A percentile compares a stretch with the other conserved stretches of the same genome.
Evolutionary conservation across 352 stramenopile species (phyloP).

Genomic region (Pythium oligandrum): DNA sequence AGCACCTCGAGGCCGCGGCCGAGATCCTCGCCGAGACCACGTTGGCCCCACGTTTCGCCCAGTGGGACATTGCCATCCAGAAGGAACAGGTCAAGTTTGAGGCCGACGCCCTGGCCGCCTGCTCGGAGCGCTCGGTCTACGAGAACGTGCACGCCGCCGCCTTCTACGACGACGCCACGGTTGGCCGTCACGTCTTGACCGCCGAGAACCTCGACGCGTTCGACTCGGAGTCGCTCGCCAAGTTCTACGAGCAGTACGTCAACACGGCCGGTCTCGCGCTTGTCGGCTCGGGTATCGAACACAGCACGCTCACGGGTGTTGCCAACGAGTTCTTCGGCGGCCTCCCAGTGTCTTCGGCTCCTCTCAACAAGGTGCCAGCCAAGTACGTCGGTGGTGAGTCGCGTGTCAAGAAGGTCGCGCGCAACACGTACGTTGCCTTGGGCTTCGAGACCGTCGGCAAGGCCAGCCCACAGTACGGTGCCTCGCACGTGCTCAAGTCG

Average conservation of each 20-base stretch:
- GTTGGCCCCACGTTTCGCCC: conserved; percentile 65
- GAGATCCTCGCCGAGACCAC: conserved; percentile 80
- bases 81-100: conserved; percentile 65
- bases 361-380: conserved; percentile 22
- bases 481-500: conserved; percentile 63
- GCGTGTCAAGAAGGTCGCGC: conserved; percentile 54
- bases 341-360: conserved; percentile 22
- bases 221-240: conserved; percentile 36
- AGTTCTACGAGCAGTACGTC: conserved; percentile 68
- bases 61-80: conserved; percentile 73
- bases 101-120: conserved; percentile 30
- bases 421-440: conserved; percentile 72
- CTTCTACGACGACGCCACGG: conserved; percentile 76
- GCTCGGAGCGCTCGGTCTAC: conserved; percentile 39
- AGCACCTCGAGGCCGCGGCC: conserved; percentile 58
- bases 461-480: conserved; percentile 33
- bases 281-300: conserved; percentile 55
- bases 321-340: conserved; percentile 61
- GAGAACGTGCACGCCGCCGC: conserved; percentile 68
- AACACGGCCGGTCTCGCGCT: conserved; percentile 58
- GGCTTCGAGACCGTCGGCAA: conserved; percentile 56
- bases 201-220: conserved; percentile 55
- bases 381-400: conserved; percentile 80
- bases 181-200: conserved; percentile 46
- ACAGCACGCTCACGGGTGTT: conserved; percentile 54